These are phyloP conservation scores for Benincasa hispida DNA, from an alignment of 306 rosid genomes.

Conservation along the genomic window DNA sequence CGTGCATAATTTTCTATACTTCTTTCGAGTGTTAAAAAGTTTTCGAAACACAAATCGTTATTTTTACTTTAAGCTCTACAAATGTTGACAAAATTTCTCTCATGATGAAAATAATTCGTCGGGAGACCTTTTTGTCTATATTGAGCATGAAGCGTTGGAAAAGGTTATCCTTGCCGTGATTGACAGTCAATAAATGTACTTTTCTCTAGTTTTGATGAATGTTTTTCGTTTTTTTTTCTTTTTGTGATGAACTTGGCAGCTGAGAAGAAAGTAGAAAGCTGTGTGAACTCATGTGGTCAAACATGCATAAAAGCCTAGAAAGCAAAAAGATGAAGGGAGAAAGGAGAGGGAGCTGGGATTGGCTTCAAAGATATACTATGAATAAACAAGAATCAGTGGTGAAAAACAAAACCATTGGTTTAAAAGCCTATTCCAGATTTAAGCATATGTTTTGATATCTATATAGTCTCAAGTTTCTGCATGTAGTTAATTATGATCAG, in stretches of 20 bases:
- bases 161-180: too few species aligned
- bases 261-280: slow-evolving; percentile 24
- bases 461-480: neutral
- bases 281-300: slow-evolving; percentile 31
- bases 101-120: too few species aligned
- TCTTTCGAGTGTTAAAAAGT: too few species aligned
- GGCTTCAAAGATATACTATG: neutral
- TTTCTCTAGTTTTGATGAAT: neutral
- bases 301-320: slow-evolving; percentile 8
- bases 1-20: too few species aligned
- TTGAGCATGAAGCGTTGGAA: too few species aligned
- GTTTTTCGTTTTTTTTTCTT: neutral
- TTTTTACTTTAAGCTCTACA: too few species aligned
- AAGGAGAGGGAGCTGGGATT: neutral
- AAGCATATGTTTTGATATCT: neutral
- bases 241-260: slow-evolving; percentile 7
- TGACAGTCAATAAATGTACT: too few species aligned
- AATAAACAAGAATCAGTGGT: neutral
- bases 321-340: neutral
- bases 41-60: too few species aligned
- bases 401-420: neutral
- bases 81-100: too few species aligned
- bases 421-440: neutral
- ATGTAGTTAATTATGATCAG: neutral
- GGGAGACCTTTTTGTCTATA: too few species aligned